These are phyloP conservation scores for Calcarisporium arbuscula DNA, from an alignment of 2,329 filamentous ascomycete species.

Conservation along the genomic window DNA sequence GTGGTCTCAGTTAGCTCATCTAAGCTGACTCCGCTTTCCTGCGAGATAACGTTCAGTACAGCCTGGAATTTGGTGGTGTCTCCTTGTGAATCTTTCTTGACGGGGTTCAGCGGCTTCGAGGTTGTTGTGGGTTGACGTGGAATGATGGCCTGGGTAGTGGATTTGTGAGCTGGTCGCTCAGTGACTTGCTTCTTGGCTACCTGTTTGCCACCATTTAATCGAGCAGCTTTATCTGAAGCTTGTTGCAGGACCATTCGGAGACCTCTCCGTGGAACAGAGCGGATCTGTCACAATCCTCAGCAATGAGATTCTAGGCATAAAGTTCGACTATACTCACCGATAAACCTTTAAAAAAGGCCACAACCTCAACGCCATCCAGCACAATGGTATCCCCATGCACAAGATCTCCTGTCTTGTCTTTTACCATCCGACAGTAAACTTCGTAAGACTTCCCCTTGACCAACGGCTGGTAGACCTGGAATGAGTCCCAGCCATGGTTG, in stretches of 20 bases:
- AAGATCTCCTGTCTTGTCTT: slow-evolving; percentile 27
- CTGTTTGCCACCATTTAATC: too few species aligned
- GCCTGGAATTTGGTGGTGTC: slow-evolving; percentile 5
- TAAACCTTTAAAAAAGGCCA: slow-evolving; percentile 33
- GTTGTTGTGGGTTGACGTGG: too few species aligned
- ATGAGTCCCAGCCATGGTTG: slow-evolving; percentile 50
- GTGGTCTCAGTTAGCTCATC: slow-evolving; percentile 29
- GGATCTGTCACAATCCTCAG: background rate
- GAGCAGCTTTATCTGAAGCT: too few species aligned
- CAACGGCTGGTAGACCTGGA: slow-evolving; percentile 43
- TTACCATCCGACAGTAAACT: slow-evolving; percentile 53
- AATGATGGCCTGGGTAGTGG: too few species aligned
- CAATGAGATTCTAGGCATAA: slow-evolving; percentile 27
- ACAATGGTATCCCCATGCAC: slow-evolving; percentile 43
- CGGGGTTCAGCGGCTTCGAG: too few species aligned
- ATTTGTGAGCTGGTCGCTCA: too few species aligned
- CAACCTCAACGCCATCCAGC: slow-evolving; percentile 44
- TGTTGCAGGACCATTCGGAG: background rate
- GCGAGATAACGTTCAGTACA: slow-evolving; percentile 3
- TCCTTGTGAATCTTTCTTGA: too few species aligned
- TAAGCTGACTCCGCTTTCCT: slow-evolving; percentile 8
- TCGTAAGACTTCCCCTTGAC: slow-evolving; percentile 41
- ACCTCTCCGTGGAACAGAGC: slow-evolving; percentile 5
- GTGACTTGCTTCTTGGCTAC: too few species aligned
- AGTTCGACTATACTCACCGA: slow-evolving; percentile 57